A percentile compares a stretch with the other conserved stretches of the same genome.
These are phyloP conservation scores for Ophiostoma triangulosporum DNA, from an alignment of 2,329 filamentous ascomycete species.

Conservation along the genomic window DNA sequence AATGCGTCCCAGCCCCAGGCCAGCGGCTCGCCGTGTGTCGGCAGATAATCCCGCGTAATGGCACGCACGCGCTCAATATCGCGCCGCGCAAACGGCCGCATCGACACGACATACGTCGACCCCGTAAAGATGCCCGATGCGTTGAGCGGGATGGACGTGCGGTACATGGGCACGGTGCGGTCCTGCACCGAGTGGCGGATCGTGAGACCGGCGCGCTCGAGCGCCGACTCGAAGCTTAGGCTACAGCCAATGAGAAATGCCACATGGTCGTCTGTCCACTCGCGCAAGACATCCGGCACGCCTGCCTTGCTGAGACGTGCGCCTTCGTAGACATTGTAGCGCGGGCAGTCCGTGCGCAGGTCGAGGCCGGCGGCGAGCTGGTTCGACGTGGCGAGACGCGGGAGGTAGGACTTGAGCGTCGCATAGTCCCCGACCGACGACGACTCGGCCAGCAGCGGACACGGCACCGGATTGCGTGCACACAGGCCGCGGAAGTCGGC, in stretches of 20 bases:
- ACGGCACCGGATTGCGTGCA: slow-evolving; percentile 46
- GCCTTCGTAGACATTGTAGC: slow-evolving; percentile 44
- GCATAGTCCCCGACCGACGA: slow-evolving; percentile 26
- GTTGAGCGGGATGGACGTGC: slow-evolving; percentile 36
- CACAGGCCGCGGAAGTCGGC: slow-evolving; percentile 46
- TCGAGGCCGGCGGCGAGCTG: slow-evolving; percentile 32
- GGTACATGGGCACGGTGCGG: slow-evolving; percentile 48
- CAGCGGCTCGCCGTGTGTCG: slow-evolving; percentile 47
- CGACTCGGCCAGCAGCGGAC: slow-evolving; percentile 44
- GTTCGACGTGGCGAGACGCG: slow-evolving; percentile 12
- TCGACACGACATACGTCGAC: slow-evolving; percentile 45
- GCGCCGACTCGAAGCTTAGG: slow-evolving; percentile 48
- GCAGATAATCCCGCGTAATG: slow-evolving; percentile 39
- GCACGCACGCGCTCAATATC: slow-evolving; percentile 39
- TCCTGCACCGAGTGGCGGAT: slow-evolving; percentile 35
- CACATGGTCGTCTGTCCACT: slow-evolving; percentile 46
- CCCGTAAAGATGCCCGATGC: slow-evolving; percentile 42
- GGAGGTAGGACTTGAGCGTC: slow-evolving; percentile 7
- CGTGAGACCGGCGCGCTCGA: slow-evolving; percentile 34
- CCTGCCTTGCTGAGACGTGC: slow-evolving; percentile 31
- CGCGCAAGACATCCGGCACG: slow-evolving; percentile 27
- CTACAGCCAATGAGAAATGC: slow-evolving; percentile 51
- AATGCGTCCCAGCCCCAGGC: slow-evolving; percentile 16
- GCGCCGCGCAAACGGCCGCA: slow-evolving; percentile 40
- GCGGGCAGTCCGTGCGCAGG: slow-evolving; percentile 42